Base-by-base conservation (phyloP, 306 rosid species). In the Carpinus fangiana region DNA sequence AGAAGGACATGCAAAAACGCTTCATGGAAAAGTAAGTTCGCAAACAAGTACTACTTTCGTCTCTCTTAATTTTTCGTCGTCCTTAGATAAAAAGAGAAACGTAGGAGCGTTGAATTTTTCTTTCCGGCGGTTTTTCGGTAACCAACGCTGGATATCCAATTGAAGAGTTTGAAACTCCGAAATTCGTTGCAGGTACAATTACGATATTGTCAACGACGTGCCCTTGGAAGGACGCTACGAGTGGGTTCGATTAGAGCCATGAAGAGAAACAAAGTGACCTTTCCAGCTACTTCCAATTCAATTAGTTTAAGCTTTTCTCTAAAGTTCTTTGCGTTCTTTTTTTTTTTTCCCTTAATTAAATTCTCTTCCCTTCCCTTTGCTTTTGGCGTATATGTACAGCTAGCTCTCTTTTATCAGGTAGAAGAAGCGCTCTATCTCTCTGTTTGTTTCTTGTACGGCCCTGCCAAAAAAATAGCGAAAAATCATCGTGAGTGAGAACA, bases 221-320 rank as follows among this genome's bases (percentile, higher is more conserved):
- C 96, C 99, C 0, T 72, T 88, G 84, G 94, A 95, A 87, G 99
- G 99, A 78, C 96, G 93, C 48, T 91, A 85, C 84, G 93, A 95
- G 78, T 95, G 99, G 99, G 83, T 86, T 82, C 79, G 85, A 79
- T 61, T 92, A 82, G 87, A 89, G 88, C 97, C 91, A 67, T 90
- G 87, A 84, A 77, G 59, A 51, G 23, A 56, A 69, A 64, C 38
- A 52, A 66, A 51, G 41, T 13, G 54, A 0, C 17, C 28, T 70
- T 81, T 36, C 28, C 66, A 50, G 70, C 78, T 41, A 73, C 78
- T 83, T 50, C 87, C 73, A 79, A 81, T 83, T 38, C 74, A 77
- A 78, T 75, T 77, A 59, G 13, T 56, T 85, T 83, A 73, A 23
- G 47, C 73, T 56, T 73, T 76, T 80, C 70, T 73, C 57, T 83